Base-by-base conservation (phyloP, 2,329 filamentous ascomycete genomes). In the Fusarium nisikadoi region DNA sequence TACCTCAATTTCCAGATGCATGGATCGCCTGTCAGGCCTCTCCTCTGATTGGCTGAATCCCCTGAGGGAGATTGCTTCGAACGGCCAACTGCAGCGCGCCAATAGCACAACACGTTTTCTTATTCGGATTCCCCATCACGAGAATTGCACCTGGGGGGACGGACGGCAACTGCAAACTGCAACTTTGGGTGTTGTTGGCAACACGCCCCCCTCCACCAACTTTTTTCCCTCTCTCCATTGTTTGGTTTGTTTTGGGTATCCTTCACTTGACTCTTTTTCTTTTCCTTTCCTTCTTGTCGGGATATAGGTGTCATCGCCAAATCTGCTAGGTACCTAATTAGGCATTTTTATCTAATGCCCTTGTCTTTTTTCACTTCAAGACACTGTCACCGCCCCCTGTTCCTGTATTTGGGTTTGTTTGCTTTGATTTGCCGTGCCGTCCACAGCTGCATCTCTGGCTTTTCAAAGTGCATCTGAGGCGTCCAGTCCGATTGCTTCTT, bases 31-130 rank as follows among this genome's bases (percentile, higher is more conserved):
- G 65, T 66, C 63, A 58, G 35, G 17, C 23, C 57, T 27, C n/a
- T n/a, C 9, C n/a, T 31, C n/a, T 73, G 66, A 76, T 75, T 63
- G 73, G 73, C 50, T 50, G 35, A 13, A 17, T 53, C 62, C 68
- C 73, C 71, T 72, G 59, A 60, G 50, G 50, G 65, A 73, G 55
- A 75, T 57, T 75, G 46, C 59, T 60, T 47, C 16, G 62, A 61
- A 46, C 20, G 53, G 19, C 45, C 42, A 45, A 45, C 57, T 45
- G 42, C 58, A 57, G 55, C 60, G 65, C 66, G 54, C 74, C 74
- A 76, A 76, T 76, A 60, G 74, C 46, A 76, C 71, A 75, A 76
- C 72, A 76, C 74, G 72, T 70, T 76, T 75, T 76, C 72, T 75
- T 75, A 74, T 75, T 74, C 67, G 71, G 66, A 53, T 71, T 67